Evolutionary conservation across 768 basidiomycete genomes (phyloP).

Genomic region (Auricularia sp.): DNA sequence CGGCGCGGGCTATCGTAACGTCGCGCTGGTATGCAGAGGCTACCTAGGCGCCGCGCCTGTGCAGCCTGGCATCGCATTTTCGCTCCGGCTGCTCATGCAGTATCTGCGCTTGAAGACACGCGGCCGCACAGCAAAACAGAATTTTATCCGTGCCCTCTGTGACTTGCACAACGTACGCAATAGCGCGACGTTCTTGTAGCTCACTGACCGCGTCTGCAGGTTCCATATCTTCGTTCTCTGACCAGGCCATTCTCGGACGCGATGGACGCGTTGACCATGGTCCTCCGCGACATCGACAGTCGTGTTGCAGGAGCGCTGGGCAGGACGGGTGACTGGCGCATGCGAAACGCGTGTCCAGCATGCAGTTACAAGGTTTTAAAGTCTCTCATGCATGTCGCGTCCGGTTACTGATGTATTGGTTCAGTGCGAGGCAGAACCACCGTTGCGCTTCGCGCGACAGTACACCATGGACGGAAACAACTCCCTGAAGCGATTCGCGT

Average conservation of each 20-base stretch:
- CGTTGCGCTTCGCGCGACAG: conserved; percentile 11
- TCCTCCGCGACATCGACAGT: not conserved
- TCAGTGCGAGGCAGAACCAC: conserved; percentile 8
- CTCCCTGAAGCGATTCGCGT: conserved; percentile 5
- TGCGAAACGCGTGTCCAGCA: not conserved
- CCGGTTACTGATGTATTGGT: not conserved
- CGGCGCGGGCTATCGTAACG: no score
- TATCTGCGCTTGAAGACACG: no score
- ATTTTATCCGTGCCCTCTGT: no score
- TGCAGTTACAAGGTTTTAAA: not conserved
- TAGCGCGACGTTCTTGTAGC: no score
- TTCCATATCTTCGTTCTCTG: no score
- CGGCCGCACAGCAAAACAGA: no score
- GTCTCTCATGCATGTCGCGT: not conserved
- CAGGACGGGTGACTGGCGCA: not conserved
- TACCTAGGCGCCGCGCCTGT: no score
- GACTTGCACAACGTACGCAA: no score
- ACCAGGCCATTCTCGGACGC: not conserved
- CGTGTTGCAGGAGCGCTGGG: not conserved
- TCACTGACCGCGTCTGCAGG: no score
- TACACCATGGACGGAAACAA: conserved; percentile 14
- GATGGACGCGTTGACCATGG: not conserved
- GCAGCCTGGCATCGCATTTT: no score
- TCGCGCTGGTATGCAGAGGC: no score
- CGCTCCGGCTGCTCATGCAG: no score